Evolutionary conservation across 2,329 filamentous ascomycete species (phyloP).

Genomic region (Thermomyces lanuginosus): DNA sequence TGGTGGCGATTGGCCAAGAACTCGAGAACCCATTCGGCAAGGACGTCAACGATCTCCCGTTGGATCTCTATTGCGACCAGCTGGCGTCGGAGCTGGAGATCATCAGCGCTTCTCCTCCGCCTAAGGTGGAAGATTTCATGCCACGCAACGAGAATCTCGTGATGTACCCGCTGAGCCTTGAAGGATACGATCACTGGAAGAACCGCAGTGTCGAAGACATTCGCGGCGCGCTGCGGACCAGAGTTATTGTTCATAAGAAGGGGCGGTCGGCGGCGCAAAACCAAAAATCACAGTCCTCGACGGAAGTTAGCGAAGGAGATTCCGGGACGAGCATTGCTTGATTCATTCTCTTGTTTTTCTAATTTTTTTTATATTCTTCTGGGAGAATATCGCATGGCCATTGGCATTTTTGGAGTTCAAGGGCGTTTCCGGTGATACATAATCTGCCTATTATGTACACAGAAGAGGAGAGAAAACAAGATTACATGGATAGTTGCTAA

Average conservation of each 20-base stretch:
- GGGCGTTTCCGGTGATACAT: no score
- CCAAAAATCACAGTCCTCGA: no score
- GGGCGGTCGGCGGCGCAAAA: not conserved
- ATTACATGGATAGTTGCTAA: no score
- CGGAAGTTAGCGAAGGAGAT: slow-evolving; percentile 1
- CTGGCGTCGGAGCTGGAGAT: slow-evolving; percentile 59
- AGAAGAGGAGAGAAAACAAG: no score
- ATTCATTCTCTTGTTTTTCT: not conserved
- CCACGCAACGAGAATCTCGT: slow-evolving; percentile 21
- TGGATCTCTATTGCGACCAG: slow-evolving; percentile 62
- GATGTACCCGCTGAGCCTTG: slow-evolving; percentile 25
- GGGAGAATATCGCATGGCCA: no score
- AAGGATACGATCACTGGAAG: slow-evolving; percentile 35
- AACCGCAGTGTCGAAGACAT: slow-evolving; percentile 33
- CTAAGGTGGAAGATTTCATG: slow-evolving; percentile 35
- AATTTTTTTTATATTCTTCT: no score
- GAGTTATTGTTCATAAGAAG: slow-evolving; percentile 15
- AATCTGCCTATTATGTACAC: no score
- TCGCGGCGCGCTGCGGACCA: slow-evolving; percentile 23
- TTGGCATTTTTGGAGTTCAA: no score
- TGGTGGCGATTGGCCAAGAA: slow-evolving; percentile 59
- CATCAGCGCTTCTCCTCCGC: slow-evolving; percentile 44
- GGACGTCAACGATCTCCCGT: slow-evolving; percentile 66
- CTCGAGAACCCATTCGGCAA: slow-evolving; percentile 75
- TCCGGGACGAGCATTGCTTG: not conserved